phyloP scores from a whole-genome alignment of 352 stramenopile genomes.

The Phytophthora foliorum region DNA sequence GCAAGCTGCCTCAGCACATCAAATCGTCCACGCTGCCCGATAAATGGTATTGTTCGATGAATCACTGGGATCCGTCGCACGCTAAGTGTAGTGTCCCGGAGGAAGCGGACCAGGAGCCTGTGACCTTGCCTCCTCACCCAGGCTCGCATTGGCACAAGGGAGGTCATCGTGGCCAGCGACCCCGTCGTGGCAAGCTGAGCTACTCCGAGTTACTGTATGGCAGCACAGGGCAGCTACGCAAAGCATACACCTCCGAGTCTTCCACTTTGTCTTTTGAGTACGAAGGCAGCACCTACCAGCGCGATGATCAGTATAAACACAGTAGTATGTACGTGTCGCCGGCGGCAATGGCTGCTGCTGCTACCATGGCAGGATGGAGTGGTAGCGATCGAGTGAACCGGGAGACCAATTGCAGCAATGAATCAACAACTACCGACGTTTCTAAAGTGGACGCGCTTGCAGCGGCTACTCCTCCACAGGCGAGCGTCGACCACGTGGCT shows the following conservation, averaged over 20 bases:
- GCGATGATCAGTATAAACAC: constrained; percentile 83
- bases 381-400: constrained; percentile 41
- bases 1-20: constrained; percentile 93
- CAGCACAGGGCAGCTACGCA: constrained; percentile 81
- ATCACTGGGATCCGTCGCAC: constrained; percentile 92
- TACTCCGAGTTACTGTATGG: constrained; percentile 87
- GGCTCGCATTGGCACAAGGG: constrained; percentile 73
- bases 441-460: constrained; percentile 23
- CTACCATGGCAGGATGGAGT: constrained; percentile 41
- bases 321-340: constrained; percentile 87
- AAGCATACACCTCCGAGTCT: constrained; percentile 84
- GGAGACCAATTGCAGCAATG: constrained; percentile 23
- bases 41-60: constrained; percentile 98
- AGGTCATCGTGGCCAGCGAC: constrained; percentile 43
- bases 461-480: constrained; percentile 16
- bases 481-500: constrained; percentile 56
- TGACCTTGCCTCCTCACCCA: constrained; percentile 48
- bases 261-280: constrained; percentile 85
- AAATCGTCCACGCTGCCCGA: constrained; percentile 94
- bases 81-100: constrained; percentile 79
- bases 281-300: constrained; percentile 70
- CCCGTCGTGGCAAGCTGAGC: constrained; percentile 79
- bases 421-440: not conserved
- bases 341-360: constrained; percentile 37
- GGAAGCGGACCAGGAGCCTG: constrained; percentile 80